Evolutionary conservation across 108 stramenopile species (phyloP).

Genomic region (Poteriospumella lacustris): DNA sequence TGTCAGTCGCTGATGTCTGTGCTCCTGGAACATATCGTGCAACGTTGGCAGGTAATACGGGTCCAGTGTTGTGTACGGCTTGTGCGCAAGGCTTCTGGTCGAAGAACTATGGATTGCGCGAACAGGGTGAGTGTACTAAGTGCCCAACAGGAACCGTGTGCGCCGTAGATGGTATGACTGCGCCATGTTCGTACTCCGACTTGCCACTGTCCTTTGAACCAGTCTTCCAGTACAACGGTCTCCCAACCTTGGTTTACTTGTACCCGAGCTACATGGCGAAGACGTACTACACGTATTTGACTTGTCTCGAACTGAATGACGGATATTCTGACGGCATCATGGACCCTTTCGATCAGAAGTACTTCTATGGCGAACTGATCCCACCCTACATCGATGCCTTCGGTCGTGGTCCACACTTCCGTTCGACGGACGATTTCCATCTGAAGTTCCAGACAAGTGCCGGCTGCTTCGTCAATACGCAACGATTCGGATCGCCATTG

Average conservation of each 20-base stretch:
- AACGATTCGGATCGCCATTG: conserved; percentile 60
- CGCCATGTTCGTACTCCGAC: conserved; percentile 62
- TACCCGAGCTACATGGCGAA: conserved; percentile 58
- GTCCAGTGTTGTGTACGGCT: conserved; percentile 45
- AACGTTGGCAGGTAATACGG: conserved; percentile 42
- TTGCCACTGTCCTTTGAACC: conserved; percentile 71
- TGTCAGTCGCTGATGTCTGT: conserved; percentile 48
- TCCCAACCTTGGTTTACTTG: conserved; percentile 55
- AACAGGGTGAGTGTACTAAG: conserved; percentile 65
- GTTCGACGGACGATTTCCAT: conserved; percentile 52
- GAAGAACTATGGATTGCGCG: conserved; percentile 77
- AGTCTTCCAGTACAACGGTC: conserved; percentile 61
- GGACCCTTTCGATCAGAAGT: conserved; percentile 49
- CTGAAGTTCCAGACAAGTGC: conserved; percentile 56
- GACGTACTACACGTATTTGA: conserved; percentile 57
- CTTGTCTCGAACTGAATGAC: conserved; percentile 62
- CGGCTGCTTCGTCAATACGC: conserved; percentile 68
- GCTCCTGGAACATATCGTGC: conserved; percentile 54
- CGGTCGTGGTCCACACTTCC: conserved; percentile 66
- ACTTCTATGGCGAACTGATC: conserved; percentile 68
- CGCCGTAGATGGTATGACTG: conserved; percentile 66
- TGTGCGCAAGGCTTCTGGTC: conserved; percentile 72
- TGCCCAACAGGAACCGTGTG: conserved; percentile 72
- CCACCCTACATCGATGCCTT: conserved; percentile 72
- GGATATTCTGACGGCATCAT: conserved; percentile 46